phyloP scores from a whole-genome alignment of 345 rosid species.

The Lepidium africanum region DNA sequence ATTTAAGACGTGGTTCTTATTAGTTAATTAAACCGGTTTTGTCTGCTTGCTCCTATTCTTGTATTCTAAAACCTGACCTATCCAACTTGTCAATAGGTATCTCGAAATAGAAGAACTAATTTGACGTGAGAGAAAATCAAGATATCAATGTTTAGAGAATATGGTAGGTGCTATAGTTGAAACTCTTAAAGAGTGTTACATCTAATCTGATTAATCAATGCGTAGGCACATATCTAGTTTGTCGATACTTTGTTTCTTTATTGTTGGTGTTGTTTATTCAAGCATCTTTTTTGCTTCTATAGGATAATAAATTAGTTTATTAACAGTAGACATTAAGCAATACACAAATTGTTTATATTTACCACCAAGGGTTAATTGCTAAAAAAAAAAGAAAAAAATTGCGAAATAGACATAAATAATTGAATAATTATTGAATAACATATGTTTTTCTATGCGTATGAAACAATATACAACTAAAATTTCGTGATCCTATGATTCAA shows the following conservation, averaged over 20 bases:
- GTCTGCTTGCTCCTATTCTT: constrained; percentile 7
- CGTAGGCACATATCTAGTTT: neutral
- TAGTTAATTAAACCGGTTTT: neutral
- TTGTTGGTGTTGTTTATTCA: neutral
- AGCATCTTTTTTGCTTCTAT: neutral
- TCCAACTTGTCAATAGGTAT: constrained; percentile 11
- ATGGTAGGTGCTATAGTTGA: neutral
- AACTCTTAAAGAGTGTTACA: neutral
- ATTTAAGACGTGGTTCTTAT: neutral
- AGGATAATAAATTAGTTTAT: no score
- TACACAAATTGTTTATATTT: no score
- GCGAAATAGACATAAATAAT: no score
- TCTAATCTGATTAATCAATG: neutral
- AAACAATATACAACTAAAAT: no score
- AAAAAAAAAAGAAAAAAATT: no score
- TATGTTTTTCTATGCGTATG: no score
- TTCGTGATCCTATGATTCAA: neutral
- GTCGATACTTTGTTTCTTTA: neutral
- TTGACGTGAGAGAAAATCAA: neutral
- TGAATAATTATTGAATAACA: no score
- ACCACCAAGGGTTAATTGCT: no score
- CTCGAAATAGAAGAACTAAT: neutral
- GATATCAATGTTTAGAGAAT: neutral
- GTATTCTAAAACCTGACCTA: constrained; percentile 3
- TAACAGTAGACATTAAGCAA: no score